These are phyloP conservation scores for Fusarium citri DNA, from an alignment of 2,329 filamentous ascomycete genomes.

Conservation along the genomic window DNA sequence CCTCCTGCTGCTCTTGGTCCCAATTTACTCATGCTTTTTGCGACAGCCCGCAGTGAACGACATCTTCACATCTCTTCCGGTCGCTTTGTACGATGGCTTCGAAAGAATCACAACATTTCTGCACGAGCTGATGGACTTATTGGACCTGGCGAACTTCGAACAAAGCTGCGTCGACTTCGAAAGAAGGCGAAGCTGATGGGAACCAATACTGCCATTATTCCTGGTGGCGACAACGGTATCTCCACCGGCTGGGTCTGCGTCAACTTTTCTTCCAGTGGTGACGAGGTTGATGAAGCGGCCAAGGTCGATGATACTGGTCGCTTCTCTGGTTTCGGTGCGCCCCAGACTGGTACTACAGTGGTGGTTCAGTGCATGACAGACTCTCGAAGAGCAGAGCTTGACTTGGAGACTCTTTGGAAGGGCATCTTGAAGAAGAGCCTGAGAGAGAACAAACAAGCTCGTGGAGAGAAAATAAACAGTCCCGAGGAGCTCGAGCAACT, in stretches of 20 bases:
- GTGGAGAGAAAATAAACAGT: slow-evolving; percentile 39
- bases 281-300: slow-evolving; percentile 59
- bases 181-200: slow-evolving; percentile 85
- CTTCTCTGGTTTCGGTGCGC: slow-evolving; percentile 81
- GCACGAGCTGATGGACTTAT: slow-evolving; percentile 89
- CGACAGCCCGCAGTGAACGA: slow-evolving; percentile 89
- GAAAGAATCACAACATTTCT: slow-evolving; percentile 75
- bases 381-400: slow-evolving; percentile 62
- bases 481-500: slow-evolving; percentile 47
- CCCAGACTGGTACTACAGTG: slow-evolving; percentile 62
- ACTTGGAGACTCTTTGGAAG: slow-evolving; percentile 65
- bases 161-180: slow-evolving; percentile 82
- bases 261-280: slow-evolving; percentile 79
- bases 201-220: slow-evolving; percentile 72
- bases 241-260: slow-evolving; percentile 97
- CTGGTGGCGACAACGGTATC: slow-evolving; percentile 82
- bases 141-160: slow-evolving; percentile 90
- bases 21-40: slow-evolving; percentile 92
- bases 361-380: slow-evolving; percentile 70
- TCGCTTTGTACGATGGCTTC: slow-evolving; percentile 87
- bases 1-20: slow-evolving; percentile 88
- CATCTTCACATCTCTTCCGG: slow-evolving; percentile 93
- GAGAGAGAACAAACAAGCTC: slow-evolving; percentile 47
- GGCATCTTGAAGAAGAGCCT: slow-evolving; percentile 54
- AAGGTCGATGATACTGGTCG: slow-evolving; percentile 62